Percentiles rank a stretch among this genome's conserved stretches.
Evolutionary conservation across 768 basidiomycete genomes (phyloP).

Genomic region (Albatrellus ellisii): DNA sequence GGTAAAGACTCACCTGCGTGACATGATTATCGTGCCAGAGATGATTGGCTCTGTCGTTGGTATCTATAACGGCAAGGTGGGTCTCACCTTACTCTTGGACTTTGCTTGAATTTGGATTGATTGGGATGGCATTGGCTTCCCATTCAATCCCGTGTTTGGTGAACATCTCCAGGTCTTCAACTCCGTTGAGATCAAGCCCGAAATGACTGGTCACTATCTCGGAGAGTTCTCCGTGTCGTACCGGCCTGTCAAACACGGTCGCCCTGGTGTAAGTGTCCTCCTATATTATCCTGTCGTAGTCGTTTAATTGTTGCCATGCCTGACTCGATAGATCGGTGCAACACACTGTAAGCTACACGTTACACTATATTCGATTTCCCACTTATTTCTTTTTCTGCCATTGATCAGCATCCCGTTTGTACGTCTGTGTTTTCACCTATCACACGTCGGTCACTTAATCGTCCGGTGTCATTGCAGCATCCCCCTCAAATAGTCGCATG

Average conservation of each 20-base stretch:
- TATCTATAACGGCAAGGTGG: slow-evolving; percentile 95
- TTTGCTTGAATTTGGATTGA: background rate
- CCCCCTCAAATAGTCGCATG: slow-evolving; percentile 78
- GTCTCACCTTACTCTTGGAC: slow-evolving; percentile 8
- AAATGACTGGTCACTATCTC: slow-evolving; percentile 99
- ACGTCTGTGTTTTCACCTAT: slow-evolving; percentile 19
- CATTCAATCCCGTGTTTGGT: background rate
- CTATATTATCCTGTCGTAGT: background rate
- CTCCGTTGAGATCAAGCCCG: slow-evolving; percentile 98
- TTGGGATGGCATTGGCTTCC: background rate
- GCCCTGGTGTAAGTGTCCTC: slow-evolving; percentile 75
- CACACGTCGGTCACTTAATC: slow-evolving; percentile 8
- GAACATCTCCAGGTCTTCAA: slow-evolving; percentile 62
- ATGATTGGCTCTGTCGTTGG: slow-evolving; percentile 99
- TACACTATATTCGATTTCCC: background rate
- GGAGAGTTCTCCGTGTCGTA: slow-evolving; percentile 96
- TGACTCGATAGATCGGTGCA: slow-evolving; percentile 57
- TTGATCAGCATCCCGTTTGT: slow-evolving; percentile 61
- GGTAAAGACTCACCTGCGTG: slow-evolving; percentile 97
- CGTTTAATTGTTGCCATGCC: slow-evolving; percentile 10
- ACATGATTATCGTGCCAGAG: slow-evolving; percentile 99
- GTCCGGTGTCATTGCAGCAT: slow-evolving; percentile 34
- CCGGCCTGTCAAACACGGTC: slow-evolving; percentile 99
- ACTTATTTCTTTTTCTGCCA: slow-evolving; percentile 1
- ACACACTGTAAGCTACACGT: slow-evolving; percentile 62